Conservation (phyloP, 495 filamentous ascomycete genomes). For the Hypoxylon intermedium region DNA sequence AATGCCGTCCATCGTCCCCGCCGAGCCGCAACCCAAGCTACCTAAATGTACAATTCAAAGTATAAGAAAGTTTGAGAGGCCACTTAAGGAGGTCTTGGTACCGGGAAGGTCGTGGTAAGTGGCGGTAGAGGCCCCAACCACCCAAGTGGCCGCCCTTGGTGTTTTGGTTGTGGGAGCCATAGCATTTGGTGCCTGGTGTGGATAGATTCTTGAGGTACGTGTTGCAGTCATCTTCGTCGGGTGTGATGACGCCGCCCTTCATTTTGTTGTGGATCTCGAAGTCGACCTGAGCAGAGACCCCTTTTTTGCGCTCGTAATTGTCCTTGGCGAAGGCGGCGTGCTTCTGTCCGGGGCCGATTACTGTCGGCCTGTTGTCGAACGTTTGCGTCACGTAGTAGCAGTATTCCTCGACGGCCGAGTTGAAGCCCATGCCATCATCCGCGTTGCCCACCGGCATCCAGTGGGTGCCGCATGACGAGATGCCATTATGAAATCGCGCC, state of each 20-base stretch:
- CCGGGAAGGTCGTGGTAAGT: slow-evolving; percentile 1
- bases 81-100: background rate
- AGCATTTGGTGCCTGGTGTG: background rate
- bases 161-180: background rate
- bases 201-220: background rate
- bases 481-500: background rate
- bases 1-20: too few relatives aligned
- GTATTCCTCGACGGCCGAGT: background rate
- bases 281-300: slow-evolving; percentile 1
- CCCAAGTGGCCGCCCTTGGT: slow-evolving; percentile 4
- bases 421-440: background rate
- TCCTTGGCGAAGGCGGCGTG: background rate
- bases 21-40: background rate
- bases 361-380: background rate
- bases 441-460: slow-evolving; percentile 3
- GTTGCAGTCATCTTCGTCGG: background rate
- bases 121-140: background rate
- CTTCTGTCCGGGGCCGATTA: background rate
- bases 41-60: background rate
- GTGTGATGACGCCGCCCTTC: background rate
- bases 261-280: slow-evolving; percentile 7
- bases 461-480: background rate
- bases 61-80: background rate
- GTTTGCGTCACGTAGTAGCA: background rate
- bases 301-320: background rate